Evolutionary conservation across 2,329 filamentous ascomycete species (phyloP).

Genomic region (Fusarium ambrosium): DNA sequence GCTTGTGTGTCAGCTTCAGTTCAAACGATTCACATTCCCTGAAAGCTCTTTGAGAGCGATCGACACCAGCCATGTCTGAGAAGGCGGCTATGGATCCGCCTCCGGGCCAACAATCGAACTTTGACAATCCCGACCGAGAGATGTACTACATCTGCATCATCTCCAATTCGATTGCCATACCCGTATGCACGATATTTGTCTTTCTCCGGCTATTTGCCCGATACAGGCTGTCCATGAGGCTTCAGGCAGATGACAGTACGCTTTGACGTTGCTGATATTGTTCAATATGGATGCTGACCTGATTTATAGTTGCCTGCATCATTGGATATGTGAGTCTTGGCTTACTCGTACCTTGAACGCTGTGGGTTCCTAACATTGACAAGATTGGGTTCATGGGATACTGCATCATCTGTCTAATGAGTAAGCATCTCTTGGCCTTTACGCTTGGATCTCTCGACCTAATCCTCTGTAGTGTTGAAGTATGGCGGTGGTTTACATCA

Average conservation of each 20-base stretch:
- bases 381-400: constrained; percentile 36
- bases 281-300: neutral
- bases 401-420: constrained; percentile 22
- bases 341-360: accelerated
- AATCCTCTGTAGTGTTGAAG: neutral
- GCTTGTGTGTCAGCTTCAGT: neutral
- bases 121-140: constrained; percentile 25
- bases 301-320: constrained; percentile 9
- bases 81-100: constrained; percentile 34
- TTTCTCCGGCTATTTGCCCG: constrained; percentile 21
- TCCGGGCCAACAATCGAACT: constrained; percentile 20
- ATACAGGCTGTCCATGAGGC: constrained; percentile 24
- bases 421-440: neutral
- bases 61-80: neutral
- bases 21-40: neutral
- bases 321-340: constrained; percentile 21
- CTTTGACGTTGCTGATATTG: accelerated
- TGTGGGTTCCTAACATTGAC: neutral
- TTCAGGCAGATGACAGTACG: constrained; percentile 27
- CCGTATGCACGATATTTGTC: constrained; percentile 21
- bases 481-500: constrained; percentile 31
- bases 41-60: neutral
- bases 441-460: accelerated
- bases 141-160: constrained; percentile 32
- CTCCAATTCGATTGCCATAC: constrained; percentile 19